phyloP scores from a whole-genome alignment of 2,329 filamentous ascomycete species.

The Sarocladium strictum region DNA sequence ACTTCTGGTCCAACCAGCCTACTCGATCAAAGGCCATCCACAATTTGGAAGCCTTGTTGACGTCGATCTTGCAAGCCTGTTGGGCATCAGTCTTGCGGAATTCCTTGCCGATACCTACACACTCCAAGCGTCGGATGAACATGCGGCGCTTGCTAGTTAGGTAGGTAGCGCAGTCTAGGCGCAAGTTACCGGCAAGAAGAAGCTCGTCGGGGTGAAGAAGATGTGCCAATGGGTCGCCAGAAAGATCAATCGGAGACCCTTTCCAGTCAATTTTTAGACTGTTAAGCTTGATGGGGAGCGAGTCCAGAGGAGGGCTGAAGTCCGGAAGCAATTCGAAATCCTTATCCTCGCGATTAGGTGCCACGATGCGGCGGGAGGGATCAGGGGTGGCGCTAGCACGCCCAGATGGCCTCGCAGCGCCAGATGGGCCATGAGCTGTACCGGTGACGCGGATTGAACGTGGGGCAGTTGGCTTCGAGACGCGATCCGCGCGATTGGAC shows the following conservation, averaged over 20 bases:
- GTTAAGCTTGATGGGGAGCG: constrained; percentile 61
- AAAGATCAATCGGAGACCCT: constrained; percentile 70
- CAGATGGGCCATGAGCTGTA: constrained; percentile 20
- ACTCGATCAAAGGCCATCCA: constrained; percentile 86
- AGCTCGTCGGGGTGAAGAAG: constrained; percentile 76
- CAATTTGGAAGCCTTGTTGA: constrained; percentile 92
- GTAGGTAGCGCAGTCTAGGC: constrained; percentile 82
- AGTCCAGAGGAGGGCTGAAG: constrained; percentile 62
- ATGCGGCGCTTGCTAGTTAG: constrained; percentile 90
- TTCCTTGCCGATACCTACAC: constrained; percentile 64
- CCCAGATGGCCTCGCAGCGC: constrained; percentile 17
- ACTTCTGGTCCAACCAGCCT: constrained; percentile 64
- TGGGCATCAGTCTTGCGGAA: constrained; percentile 95
- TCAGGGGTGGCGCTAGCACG: constrained; percentile 39
- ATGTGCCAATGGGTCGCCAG: constrained; percentile 60
- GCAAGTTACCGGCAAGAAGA: constrained; percentile 67
- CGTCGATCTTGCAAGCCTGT: constrained; percentile 95
- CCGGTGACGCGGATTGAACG: constrained; percentile 29
- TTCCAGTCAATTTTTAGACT: constrained; percentile 84
- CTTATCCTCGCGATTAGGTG: constrained; percentile 73
- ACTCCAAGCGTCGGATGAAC: constrained; percentile 69
- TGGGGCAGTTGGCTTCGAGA: constrained; percentile 28
- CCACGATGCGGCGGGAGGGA: constrained; percentile 44
- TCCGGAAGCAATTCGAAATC: constrained; percentile 69
- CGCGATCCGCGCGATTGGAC: constrained; percentile 25